Evolutionary conservation across 805 yeast species (phyloP).

Genomic region (Starmerella potacharoeniae): DNA sequence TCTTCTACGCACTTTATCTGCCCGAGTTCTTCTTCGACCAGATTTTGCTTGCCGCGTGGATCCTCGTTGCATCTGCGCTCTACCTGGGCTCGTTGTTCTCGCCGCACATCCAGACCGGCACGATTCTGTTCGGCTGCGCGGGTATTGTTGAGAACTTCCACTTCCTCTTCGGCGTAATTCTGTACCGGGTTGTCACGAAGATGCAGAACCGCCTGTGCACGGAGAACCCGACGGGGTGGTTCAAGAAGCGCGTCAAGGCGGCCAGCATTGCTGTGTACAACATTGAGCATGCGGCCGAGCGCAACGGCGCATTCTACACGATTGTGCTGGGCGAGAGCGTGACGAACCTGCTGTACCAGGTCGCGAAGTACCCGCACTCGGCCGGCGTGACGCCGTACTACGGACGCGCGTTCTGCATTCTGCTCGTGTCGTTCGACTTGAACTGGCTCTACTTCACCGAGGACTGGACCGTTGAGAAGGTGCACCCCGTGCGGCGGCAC

Average conservation of each 20-base stretch:
- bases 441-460: slow-evolving; percentile 10
- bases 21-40: slow-evolving; percentile 4
- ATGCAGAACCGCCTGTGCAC: background rate
- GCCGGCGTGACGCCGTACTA: slow-evolving; percentile 5
- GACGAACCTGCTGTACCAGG: slow-evolving; percentile 5
- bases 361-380: background rate
- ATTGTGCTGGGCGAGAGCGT: slow-evolving; percentile 11
- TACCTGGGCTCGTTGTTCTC: slow-evolving; percentile 7
- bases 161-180: background rate
- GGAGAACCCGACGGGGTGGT: background rate
- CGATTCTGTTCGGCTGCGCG: slow-evolving; percentile 7
- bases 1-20: slow-evolving; percentile 4
- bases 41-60: background rate
- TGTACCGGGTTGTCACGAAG: background rate
- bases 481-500: slow-evolving; percentile 7
- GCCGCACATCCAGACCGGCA: background rate
- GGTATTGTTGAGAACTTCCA: slow-evolving; percentile 6
- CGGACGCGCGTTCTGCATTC: slow-evolving; percentile 10
- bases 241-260: background rate
- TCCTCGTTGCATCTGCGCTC: slow-evolving; percentile 4
- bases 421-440: slow-evolving; percentile 3
- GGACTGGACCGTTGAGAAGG: slow-evolving; percentile 5
- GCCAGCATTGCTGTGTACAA: background rate
- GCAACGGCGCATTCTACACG: slow-evolving; percentile 5
- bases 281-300: slow-evolving; percentile 8